A percentile compares a stretch with the other conserved stretches of the same genome.
Conservation (phyloP, 306 rosid species). For the Astragalus glycyphyllos region DNA sequence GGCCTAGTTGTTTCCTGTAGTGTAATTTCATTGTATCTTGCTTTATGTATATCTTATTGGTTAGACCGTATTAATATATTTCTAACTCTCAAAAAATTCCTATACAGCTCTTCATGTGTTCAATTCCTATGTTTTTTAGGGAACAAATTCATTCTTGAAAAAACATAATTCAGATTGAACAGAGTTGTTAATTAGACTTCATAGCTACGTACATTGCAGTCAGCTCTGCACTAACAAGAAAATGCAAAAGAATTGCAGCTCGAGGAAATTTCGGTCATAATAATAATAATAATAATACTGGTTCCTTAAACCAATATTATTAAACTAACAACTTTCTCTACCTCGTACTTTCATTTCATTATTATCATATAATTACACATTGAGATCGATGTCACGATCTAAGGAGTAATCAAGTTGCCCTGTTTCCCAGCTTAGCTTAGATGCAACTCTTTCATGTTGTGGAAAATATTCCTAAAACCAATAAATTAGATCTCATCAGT, state of each 20-base stretch:
- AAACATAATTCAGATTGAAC: slow-evolving; percentile 22
- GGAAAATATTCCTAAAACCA: slow-evolving; percentile 74
- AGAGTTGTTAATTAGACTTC: slow-evolving; percentile 33
- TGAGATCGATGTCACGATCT: slow-evolving; percentile 46
- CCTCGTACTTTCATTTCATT: slow-evolving; percentile 16
- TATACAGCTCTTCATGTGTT: neutral
- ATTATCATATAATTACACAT: slow-evolving; percentile 46
- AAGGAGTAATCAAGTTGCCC: slow-evolving; percentile 64
- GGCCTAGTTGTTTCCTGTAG: too few species aligned
- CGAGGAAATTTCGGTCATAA: slow-evolving; percentile 50
- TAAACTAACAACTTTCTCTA: slow-evolving; percentile 42
- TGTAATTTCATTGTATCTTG: too few species aligned
- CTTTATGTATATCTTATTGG: too few species aligned
- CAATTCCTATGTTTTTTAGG: neutral
- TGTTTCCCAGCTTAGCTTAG: slow-evolving; percentile 90
- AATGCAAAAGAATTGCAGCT: slow-evolving; percentile 38
- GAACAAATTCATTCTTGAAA: neutral
- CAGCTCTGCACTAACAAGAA: slow-evolving; percentile 39
- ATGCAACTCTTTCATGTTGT: slow-evolving; percentile 85
- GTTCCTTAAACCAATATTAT: slow-evolving; percentile 31
- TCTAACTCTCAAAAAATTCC: neutral
- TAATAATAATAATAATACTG: neutral
- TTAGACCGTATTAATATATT: too few species aligned
- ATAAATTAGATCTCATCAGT: neutral
- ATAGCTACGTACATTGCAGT: slow-evolving; percentile 24